These are phyloP conservation scores for Russula sp. DNA, from an alignment of 768 basidiomycete species.

Conservation along the genomic window DNA sequence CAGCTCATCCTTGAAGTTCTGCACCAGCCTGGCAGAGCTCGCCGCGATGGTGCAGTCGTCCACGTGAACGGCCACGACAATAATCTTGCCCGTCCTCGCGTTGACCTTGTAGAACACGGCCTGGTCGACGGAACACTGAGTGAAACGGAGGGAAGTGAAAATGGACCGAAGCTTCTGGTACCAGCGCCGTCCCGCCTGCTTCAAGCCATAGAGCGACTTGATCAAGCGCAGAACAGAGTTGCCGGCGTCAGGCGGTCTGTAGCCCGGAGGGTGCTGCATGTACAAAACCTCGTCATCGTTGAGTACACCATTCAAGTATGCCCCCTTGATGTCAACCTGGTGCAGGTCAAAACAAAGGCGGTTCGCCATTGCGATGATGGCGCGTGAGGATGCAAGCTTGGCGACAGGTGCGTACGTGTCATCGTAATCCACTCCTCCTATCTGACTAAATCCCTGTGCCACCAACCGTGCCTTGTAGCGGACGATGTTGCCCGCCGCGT, in stretches of 20 bases:
- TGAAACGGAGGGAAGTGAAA: background rate
- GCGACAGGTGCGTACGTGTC: slow-evolving; percentile 28
- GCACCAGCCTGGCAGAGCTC: slow-evolving; percentile 9
- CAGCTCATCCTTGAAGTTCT: slow-evolving; percentile 27
- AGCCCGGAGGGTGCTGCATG: background rate
- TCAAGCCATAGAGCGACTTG: background rate
- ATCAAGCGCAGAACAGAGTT: background rate
- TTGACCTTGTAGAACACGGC: background rate
- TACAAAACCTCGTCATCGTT: slow-evolving; percentile 34
- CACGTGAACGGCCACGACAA: background rate
- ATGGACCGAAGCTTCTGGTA: background rate
- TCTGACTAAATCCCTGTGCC: slow-evolving; percentile 34
- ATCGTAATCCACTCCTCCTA: slow-evolving; percentile 31
- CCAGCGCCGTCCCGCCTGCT: background rate
- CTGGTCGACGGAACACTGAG: background rate
- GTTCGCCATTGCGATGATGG: slow-evolving; percentile 36
- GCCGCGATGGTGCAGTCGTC: slow-evolving; percentile 32
- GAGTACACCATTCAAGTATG: slow-evolving; percentile 38
- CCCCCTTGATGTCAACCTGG: slow-evolving; percentile 38
- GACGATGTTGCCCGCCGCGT: slow-evolving; percentile 27
- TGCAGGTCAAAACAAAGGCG: slow-evolving; percentile 27
- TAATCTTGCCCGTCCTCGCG: too few species aligned
- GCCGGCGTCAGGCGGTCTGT: background rate
- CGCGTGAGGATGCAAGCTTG: slow-evolving; percentile 14
- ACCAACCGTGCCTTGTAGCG: slow-evolving; percentile 34